Evolutionary conservation across 176 grass and related monocot species (phyloP), one percentile per base, ranked within the genome.

Genomic region (Thalia dealbata): DNA sequence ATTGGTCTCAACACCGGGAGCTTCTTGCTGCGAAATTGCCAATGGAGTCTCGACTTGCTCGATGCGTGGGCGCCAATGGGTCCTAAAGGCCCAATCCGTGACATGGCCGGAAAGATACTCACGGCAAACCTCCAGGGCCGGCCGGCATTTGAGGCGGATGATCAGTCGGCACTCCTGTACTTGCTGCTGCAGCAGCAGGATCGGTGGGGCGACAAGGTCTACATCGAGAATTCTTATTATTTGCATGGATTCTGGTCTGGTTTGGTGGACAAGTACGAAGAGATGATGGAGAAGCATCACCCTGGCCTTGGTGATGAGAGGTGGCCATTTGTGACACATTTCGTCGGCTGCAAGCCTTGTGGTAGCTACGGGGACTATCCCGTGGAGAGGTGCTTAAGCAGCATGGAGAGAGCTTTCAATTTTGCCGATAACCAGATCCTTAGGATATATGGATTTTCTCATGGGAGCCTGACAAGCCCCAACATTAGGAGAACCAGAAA

Each of bases 281-380:
- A 91, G 72, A 73, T 91, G 75, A 73, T 80, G 29, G 88, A 75
- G 68, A 72, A 75, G 56, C 54, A 78, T 32, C 75, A 74, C 69
- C 74, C 93, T 12, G 85, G 84, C 15, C 43, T 64, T 18, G 93
- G 89, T 10, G 87, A 88, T 72, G 81, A 86, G 71, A 79, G 72
- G 35, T 96, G 92, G 92, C 92, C 92, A 22, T 75, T 96, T 14
- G 86, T 96, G 23, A 96, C 92, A 21, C 92, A 96, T 73, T 96
- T 96, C 77, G 92, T 96, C 43, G 92, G 92, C 13, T 96, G 92
- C 84, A 96, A 96, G 84, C 92, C 92, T 9, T 96, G 88, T 56
- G 71, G 81, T n/a, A 83, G 86, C 29, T 91, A 87, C 70, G 84
- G 76, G 0, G 88, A 86, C 76, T 91, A 91, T 69, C 88, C 84